These are phyloP conservation scores for Amylostereum areolatum DNA, from an alignment of 1,284 basidiomycete species.

Conservation along the genomic window DNA sequence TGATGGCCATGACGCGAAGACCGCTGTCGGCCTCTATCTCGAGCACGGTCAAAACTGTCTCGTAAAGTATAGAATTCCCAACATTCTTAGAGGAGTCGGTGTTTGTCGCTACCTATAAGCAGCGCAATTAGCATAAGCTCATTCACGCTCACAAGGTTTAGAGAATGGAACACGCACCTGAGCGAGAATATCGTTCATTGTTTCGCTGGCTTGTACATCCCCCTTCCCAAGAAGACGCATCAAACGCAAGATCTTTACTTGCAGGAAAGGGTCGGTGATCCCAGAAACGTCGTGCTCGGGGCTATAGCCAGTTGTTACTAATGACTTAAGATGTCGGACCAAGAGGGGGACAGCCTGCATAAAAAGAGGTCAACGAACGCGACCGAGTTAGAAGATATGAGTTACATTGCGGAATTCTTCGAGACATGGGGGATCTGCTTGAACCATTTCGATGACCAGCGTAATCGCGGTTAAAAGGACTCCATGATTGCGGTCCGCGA, in stretches of 20 bases:
- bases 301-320: conserved; percentile 96
- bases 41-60: conserved; percentile 95
- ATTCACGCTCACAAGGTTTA: neutral
- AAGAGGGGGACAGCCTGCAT: conserved; percentile 84
- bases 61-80: conserved; percentile 97
- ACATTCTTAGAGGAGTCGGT: conserved; percentile 98
- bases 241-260: conserved; percentile 95
- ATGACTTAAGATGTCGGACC: conserved; percentile 91
- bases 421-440: conserved; percentile 67
- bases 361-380: conserved; percentile 3
- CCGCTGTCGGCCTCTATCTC: conserved; percentile 98
- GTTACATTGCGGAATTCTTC: conserved; percentile 86
- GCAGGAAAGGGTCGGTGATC: conserved; percentile 98
- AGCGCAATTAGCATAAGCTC: neutral
- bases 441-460: conserved; percentile 93
- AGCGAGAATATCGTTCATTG: conserved; percentile 98
- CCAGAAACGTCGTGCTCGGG: conserved; percentile 99
- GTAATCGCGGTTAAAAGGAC: conserved; percentile 93
- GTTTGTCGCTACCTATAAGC: conserved; percentile 89
- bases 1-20: conserved; percentile 98
- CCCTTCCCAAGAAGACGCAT: conserved; percentile 85
- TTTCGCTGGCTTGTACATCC: conserved; percentile 84
- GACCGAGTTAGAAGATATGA: conserved; percentile 4
- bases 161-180: conserved; percentile 48
- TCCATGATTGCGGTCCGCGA: conserved; percentile 96